Base-by-base conservation (phyloP, 2,329 filamentous ascomycete species). In the Juglanconis sp. region DNA sequence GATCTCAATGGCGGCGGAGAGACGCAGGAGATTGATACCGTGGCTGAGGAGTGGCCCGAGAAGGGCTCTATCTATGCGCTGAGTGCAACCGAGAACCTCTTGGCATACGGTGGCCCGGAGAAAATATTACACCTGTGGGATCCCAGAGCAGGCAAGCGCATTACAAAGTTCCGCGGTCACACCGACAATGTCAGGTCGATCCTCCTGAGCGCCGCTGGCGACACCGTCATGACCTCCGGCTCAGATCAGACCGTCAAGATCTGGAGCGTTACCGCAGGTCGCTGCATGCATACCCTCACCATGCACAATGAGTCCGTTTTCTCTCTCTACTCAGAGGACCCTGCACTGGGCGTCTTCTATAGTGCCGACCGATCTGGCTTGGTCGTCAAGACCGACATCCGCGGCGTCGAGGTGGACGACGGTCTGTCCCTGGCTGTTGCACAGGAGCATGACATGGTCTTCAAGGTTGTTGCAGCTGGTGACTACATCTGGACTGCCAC, bases 291-390 rank as follows among this genome's bases (percentile, higher is more conserved):
- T 75, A 99, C 95, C 0, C 84, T 99, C 68, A 97, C 93, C 57
- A 99, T 99, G 95, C 95, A 99, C 76, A 96, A 96, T 71, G 92
- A 96, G 71, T 97, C 93, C 71, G 91, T 99, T 30, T 99, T 95
- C 95, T 96, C 92, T 1, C 81, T 99, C 30, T 96, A 90, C 74
- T 97, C 95, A 0, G 88, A 94, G 57, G 87, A 96, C 68, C 92
- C 93, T 0, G 84, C 89, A 61, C 82, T 99, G 4, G 88, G 89
- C 9, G 85, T 96, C 35, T 98, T 99, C 74, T 98, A 98, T 77
- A 98, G 94, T 59, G 91, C 89, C 67, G 95, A 99, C 74, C 88
- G 94, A 55, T 93, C 92, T 1, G 95, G 95, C 3, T 76, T 97
- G 63, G 88, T 99, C n/a, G 94, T 92, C 57, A 99, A 98, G 80